Conservation (phyloP, 1,139 yeast genomes). For the Scheffersomyces lignicola region DNA sequence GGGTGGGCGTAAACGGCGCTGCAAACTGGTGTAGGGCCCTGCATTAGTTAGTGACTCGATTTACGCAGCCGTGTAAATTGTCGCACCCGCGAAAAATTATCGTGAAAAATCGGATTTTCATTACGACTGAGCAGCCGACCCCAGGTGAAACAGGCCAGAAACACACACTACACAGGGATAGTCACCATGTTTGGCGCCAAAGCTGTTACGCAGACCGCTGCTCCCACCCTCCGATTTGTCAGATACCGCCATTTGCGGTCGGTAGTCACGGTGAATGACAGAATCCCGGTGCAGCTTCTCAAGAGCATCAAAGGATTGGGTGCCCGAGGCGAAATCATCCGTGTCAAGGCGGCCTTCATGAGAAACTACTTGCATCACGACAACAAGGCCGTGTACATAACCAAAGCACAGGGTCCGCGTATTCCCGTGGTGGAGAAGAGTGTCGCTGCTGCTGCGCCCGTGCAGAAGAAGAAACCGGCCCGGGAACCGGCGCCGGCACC, state of each 20-base stretch:
- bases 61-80: conserved; percentile 1
- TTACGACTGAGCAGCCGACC: background rate
- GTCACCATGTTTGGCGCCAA: background rate
- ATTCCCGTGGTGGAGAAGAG: conserved; percentile 57
- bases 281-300: conserved; percentile 69
- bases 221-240: background rate
- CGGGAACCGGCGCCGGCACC: conserved; percentile 8
- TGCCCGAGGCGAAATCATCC: conserved; percentile 67
- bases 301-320: conserved; percentile 64
- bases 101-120: background rate
- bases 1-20: too few relatives aligned
- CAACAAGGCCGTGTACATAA: conserved; percentile 72
- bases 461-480: conserved; percentile 12
- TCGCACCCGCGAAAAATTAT: background rate
- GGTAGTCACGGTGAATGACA: conserved; percentile 14
- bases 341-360: conserved; percentile 83
- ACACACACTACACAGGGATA: too few relatives aligned
- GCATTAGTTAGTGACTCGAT: background rate
- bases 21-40: too few relatives aligned
- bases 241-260: background rate
- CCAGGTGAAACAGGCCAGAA: too few relatives aligned
- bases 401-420: conserved; percentile 53
- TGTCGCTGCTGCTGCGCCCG: conserved; percentile 6
- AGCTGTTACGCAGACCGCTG: background rate
- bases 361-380: conserved; percentile 69